These are phyloP conservation scores for Melaleuca quinquenervia DNA, from an alignment of 345 rosid genomes.

Conservation along the genomic window DNA sequence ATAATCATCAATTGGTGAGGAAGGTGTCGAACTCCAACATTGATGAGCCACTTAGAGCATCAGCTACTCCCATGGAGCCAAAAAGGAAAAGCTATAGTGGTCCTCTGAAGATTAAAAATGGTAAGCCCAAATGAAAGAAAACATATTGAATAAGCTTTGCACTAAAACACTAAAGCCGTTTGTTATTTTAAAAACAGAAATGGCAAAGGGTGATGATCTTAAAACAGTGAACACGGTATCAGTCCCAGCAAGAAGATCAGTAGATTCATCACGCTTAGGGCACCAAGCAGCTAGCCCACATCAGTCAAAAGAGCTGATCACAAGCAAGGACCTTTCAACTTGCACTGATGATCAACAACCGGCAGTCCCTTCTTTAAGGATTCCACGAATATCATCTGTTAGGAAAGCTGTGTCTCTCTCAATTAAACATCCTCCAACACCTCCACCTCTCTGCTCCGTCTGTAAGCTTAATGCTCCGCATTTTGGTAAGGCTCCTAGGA, in stretches of 20 bases:
- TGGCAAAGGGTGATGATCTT: not conserved
- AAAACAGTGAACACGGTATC: not conserved
- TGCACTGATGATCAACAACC: not conserved
- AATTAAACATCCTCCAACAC: conserved; percentile 23
- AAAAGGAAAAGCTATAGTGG: conserved; percentile 6
- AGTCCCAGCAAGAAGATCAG: conserved; percentile 11
- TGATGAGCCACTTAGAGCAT: not conserved
- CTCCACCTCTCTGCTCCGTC: conserved; percentile 54
- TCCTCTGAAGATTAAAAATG: not conserved
- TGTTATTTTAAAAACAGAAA: conserved; percentile 1
- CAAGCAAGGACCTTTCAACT: not conserved
- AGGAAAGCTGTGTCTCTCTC: conserved; percentile 19
- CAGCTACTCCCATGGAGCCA: not conserved
- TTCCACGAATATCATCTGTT: conserved; percentile 13
- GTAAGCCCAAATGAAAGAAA: conserved; percentile 4
- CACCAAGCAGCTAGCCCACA: not conserved
- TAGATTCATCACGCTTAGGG: not conserved
- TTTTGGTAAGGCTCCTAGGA: conserved; percentile 38
- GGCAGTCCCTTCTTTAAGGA: not conserved
- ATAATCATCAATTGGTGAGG: not conserved
- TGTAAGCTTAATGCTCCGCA: conserved; percentile 41
- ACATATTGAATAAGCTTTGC: not conserved
- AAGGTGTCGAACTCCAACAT: not conserved
- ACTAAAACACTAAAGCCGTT: not conserved
- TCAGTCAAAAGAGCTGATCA: not conserved